phyloP scores from a whole-genome alignment of 495 filamentous ascomycete species.

The Talaromyces stipitatus region DNA sequence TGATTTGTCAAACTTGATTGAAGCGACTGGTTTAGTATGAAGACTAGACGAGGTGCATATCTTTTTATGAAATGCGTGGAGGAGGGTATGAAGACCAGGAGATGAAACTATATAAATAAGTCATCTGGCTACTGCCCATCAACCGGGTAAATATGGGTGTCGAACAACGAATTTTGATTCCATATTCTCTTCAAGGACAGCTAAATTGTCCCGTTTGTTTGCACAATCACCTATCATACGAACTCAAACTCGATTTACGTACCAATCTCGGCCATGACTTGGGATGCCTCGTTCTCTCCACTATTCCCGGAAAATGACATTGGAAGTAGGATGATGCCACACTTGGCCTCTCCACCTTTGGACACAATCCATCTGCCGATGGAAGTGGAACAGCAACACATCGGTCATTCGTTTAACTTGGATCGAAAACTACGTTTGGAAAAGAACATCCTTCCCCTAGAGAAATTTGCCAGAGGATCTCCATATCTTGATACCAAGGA shows the following conservation, averaged over 20 bases:
- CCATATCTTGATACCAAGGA: not conserved
- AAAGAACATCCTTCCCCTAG: not conserved
- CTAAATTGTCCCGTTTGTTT: not conserved
- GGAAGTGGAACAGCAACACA: not conserved
- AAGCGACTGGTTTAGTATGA: not conserved
- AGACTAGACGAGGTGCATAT: not conserved
- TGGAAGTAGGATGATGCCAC: not conserved
- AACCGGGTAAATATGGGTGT: not conserved
- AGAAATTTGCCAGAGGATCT: not conserved
- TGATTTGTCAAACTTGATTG: not conserved
- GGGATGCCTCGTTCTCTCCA: not conserved
- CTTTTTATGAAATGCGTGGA: not conserved
- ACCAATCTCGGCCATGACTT: not conserved
- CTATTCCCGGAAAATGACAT: not conserved
- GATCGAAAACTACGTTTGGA: not conserved
- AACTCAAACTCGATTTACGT: not conserved
- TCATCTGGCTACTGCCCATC: not conserved
- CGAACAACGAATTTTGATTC: not conserved
- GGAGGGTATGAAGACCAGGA: not conserved
- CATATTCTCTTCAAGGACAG: not conserved
- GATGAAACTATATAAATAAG: not conserved
- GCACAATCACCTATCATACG: too few relatives aligned
- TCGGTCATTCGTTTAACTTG: not conserved
- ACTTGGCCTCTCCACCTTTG: too few relatives aligned
- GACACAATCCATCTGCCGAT: not conserved